Conservation (phyloP, 169 alveolate species). For the Cryptosporidium andersoni region DNA sequence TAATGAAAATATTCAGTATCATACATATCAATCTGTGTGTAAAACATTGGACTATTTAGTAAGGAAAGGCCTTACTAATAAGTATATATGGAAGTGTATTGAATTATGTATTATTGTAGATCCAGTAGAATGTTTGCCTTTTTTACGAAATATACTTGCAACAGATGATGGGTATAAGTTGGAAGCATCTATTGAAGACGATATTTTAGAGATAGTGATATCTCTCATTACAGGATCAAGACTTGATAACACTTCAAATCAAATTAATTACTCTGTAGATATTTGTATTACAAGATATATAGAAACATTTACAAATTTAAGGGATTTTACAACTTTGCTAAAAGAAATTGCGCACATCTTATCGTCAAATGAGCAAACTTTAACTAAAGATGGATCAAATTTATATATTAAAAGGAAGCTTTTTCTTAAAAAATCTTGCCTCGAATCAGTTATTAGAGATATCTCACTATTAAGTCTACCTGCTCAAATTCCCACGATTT, state of each 20-base stretch:
- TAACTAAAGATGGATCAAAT: not conserved
- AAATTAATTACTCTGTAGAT: conserved; percentile 6
- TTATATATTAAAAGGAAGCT: not conserved
- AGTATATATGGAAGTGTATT: conserved; percentile 10
- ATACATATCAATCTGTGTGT: conserved; percentile 9
- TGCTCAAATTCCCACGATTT: conserved; percentile 1
- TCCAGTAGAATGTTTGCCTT: conserved; percentile 16
- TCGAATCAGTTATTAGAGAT: not conserved
- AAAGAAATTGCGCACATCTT: not conserved
- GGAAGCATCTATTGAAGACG: not conserved
- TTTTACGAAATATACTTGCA: conserved; percentile 3
- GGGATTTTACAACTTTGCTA: conserved; percentile 26
- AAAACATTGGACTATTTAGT: conserved; percentile 5
- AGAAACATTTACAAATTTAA: conserved; percentile 30
- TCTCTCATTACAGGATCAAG: not conserved
- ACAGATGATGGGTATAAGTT: not conserved
- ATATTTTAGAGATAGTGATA: not conserved
- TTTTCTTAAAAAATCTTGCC: conserved; percentile 1
- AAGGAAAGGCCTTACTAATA: not conserved
- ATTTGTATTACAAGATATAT: conserved; percentile 14
- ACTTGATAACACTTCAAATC: not conserved
- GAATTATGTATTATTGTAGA: conserved; percentile 23
- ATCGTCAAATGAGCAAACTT: not conserved
- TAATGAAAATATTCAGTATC: conserved; percentile 19
- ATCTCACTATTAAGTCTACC: conserved; percentile 11